Evolutionary conservation across 1,284 basidiomycete genomes (phyloP), one percentile per base, ranked within the genome.

Genomic region (Phlebopus sp.): DNA sequence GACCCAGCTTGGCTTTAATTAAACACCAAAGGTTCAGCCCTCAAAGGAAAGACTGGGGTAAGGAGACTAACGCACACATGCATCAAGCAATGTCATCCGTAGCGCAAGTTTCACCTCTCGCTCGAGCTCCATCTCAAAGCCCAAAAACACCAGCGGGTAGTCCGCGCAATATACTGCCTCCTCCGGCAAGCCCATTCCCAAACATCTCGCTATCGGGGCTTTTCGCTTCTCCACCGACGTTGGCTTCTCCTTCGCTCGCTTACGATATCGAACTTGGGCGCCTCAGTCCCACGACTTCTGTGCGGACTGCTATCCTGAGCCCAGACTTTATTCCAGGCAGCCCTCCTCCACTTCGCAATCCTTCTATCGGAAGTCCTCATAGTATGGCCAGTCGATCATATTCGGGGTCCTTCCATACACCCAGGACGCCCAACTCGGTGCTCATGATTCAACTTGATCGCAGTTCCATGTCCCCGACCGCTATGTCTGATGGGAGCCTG

Each of bases 401-500:
- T 32, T 36, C 55, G 1, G 15, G 17, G 36, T 49, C 48, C 44
- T 37, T 44, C 15, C 14, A 13, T 30, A 45, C 50, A 4, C 56
- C 57, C 43, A 54, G 38, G 27, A 52, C 52, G 8, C 52, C 50
- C 31, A 53, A 48, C 23, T 47, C 56, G 15, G 31, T 49, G 36
- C 54, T 57, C 21, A 42, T 46, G 17, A 51, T 55, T 37, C 42
- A 34, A 4, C 21, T 53, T 58, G 61, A 60, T 53, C 61, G 57
- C 49, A 64, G 54, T 25, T 7, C 44, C 4, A 14, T 59, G 19
- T 60, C 51, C 30, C 59, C 62, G 8, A 57, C 60, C 37, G 44
- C 58, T 4, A 55, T 55, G 51, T 64, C 59, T 34, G 59, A 63
- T 25, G 56, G 50, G 19, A 61, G 62, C 31, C 23, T 62, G 4